phyloP scores from a whole-genome alignment of 1,284 basidiomycete genomes.

The Earliella scabrosa region DNA sequence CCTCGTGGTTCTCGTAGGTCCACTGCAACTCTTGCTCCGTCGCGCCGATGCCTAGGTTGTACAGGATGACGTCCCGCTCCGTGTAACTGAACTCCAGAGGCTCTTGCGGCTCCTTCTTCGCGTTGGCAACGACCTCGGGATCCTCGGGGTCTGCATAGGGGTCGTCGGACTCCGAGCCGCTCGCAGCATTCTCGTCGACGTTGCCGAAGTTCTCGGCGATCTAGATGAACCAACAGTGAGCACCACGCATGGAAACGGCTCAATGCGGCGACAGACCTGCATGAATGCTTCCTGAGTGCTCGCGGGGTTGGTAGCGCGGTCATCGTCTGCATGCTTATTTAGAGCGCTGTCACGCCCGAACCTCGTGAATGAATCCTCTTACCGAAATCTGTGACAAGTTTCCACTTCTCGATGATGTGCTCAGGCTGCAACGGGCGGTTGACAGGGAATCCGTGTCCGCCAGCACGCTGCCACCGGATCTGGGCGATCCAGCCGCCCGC shows the following conservation, averaged over 20 bases:
- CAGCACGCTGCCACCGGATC: slow-evolving; percentile 92
- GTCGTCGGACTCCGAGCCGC: slow-evolving; percentile 35
- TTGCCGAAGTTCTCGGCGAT: slow-evolving; percentile 86
- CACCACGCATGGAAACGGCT: not conserved
- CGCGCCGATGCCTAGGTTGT: slow-evolving; percentile 97
- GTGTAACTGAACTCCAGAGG: slow-evolving; percentile 75
- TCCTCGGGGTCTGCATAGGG: slow-evolving; percentile 85
- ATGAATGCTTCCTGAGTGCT: slow-evolving; percentile 75
- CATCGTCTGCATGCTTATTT: slow-evolving; percentile 55
- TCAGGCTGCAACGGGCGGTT: slow-evolving; percentile 80
- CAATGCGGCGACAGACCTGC: slow-evolving; percentile 47
- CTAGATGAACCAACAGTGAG: slow-evolving; percentile 33
- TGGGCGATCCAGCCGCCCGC: slow-evolving; percentile 93
- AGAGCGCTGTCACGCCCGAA: not conserved
- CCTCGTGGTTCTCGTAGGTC: slow-evolving; percentile 89
- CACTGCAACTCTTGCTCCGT: slow-evolving; percentile 92
- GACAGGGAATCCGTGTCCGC: slow-evolving; percentile 87
- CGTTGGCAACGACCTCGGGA: slow-evolving; percentile 80
- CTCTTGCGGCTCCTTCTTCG: slow-evolving; percentile 69
- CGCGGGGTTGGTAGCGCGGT: slow-evolving; percentile 78
- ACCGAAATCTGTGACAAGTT: slow-evolving; percentile 84
- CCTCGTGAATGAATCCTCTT: no score
- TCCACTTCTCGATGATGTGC: slow-evolving; percentile 80
- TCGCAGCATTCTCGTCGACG: slow-evolving; percentile 41
- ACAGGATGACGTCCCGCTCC: slow-evolving; percentile 93